These are phyloP conservation scores for Jackrogersella multiformis DNA, from an alignment of 495 filamentous ascomycete genomes.

Conservation along the genomic window DNA sequence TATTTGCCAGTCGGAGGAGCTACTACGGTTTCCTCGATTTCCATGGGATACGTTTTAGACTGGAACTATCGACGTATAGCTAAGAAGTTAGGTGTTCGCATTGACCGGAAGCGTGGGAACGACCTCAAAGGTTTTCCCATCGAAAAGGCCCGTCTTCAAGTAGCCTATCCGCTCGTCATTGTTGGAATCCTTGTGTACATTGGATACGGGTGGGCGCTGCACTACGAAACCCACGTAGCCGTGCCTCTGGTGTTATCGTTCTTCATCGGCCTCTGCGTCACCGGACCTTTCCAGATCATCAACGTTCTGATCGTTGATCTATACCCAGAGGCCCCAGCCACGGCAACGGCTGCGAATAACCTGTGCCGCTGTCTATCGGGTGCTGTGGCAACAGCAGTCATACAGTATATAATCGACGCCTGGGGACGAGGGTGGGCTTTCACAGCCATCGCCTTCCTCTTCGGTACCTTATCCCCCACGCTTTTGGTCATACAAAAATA, in stretches of 20 bases:
- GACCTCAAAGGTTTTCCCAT: slow-evolving; percentile 69
- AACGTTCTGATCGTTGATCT: slow-evolving; percentile 59
- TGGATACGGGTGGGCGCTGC: slow-evolving; percentile 68
- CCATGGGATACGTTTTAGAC: slow-evolving; percentile 68
- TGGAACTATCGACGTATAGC: slow-evolving; percentile 66
- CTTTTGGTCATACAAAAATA: slow-evolving; percentile 51
- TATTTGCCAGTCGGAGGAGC: slow-evolving; percentile 71
- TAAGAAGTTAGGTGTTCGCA: slow-evolving; percentile 54
- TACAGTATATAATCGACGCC: slow-evolving; percentile 53
- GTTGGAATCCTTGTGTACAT: slow-evolving; percentile 55
- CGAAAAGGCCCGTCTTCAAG: slow-evolving; percentile 68
- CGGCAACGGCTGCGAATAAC: slow-evolving; percentile 60
- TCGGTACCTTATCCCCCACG: slow-evolving; percentile 48
- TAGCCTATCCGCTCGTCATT: slow-evolving; percentile 59
- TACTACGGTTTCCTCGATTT: slow-evolving; percentile 71
- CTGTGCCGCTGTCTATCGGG: slow-evolving; percentile 56
- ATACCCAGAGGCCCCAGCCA: slow-evolving; percentile 56
- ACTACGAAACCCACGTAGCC: slow-evolving; percentile 55
- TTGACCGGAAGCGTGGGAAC: slow-evolving; percentile 61
- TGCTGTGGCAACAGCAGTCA: slow-evolving; percentile 55
- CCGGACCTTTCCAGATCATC: slow-evolving; percentile 62
- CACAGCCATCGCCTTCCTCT: slow-evolving; percentile 55
- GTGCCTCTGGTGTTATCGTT: slow-evolving; percentile 66
- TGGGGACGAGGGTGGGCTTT: slow-evolving; percentile 60
- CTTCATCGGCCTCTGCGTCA: slow-evolving; percentile 62